Evolutionary conservation across 805 yeast species (phyloP), one percentile per base, ranked within the genome.

Genomic region (Monosporozyma unispora): DNA sequence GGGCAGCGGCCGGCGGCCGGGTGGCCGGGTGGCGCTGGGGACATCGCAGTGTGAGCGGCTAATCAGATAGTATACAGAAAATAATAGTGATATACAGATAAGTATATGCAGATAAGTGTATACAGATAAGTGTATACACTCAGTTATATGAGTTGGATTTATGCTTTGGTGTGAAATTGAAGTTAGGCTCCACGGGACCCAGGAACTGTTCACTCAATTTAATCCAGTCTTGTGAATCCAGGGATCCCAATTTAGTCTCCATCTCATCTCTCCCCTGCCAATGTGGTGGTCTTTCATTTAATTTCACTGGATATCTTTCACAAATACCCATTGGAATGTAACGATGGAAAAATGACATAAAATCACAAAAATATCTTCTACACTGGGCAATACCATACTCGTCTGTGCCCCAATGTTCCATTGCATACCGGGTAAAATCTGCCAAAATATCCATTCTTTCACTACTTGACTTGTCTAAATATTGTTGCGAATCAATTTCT

Each of bases 371-470:
- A 67, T 80, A 93, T 59, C 98, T 75, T 67, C 99, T 81, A 12
- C 96, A 82, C 55, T 80, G 80, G 51, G 87, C 84, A 49, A 93
- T 78, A 39, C 99, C 99, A 66, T 83, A 91, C 59, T 87, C 96
- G 63, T 93, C 99, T 0, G 96, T 77, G 4, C 99, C 99, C 98
- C 99, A 93, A 68, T 93, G 98, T 57, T 88, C 88, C 56, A 93
- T 74, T 0, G 99, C 97, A 64, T 72, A 86, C 48, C 81, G 70
- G 3, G 95, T 80, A 63, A 81, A 93, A 47, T 75, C 76, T 54
- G 74, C 72, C 59, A 91, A 67, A 41, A 84, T 78, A 35, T 82
- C 95, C 50, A 93, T 76, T 66, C 99, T 79, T 69, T 93, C 97
- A 19, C 83, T 73, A n/a, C 96, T 82, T 2, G 87, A 74, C 70